Percentiles rank a stretch among this genome's conserved stretches.
phyloP scores from a whole-genome alignment of 2,329 filamentous ascomycete genomes.

The Fusarium globosum region DNA sequence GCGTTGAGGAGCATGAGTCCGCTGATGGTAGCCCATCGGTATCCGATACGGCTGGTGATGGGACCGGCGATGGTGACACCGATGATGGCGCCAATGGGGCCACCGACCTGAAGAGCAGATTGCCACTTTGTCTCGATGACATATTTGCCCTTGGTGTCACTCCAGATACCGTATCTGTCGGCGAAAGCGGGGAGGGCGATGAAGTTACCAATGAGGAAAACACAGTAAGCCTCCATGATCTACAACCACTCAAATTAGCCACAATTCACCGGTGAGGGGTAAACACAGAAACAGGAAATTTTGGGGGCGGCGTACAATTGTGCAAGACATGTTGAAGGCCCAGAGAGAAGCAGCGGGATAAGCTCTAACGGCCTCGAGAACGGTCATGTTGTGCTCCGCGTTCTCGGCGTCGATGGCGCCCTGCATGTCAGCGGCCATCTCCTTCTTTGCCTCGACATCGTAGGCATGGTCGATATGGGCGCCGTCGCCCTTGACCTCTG shows the following conservation, averaged over 20 bases:
- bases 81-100: conserved; percentile 51
- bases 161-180: conserved; percentile 50
- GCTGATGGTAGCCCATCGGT: conserved; percentile 51
- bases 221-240: conserved; percentile 63
- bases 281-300: not conserved
- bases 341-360: conserved; percentile 60
- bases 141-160: conserved; percentile 32
- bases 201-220: conserved; percentile 61
- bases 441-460: conserved; percentile 33
- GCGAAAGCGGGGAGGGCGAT: conserved; percentile 56
- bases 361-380: conserved; percentile 51
- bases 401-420: conserved; percentile 52
- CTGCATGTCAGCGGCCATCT: conserved; percentile 29
- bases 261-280: not conserved
- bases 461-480: conserved; percentile 35
- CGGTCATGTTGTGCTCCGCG: conserved; percentile 54
- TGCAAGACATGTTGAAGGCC: conserved; percentile 62
- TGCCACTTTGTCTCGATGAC: conserved; percentile 57
- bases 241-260: conserved; percentile 29
- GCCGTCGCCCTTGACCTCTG: conserved; percentile 25
- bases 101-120: conserved; percentile 49
- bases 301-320: conserved; percentile 52
- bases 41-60: conserved; percentile 51
- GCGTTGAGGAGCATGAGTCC: conserved; percentile 53
- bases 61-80: conserved; percentile 53